These are phyloP conservation scores for Quercus parvula DNA, from an alignment of 306 rosid species.

Conservation along the genomic window DNA sequence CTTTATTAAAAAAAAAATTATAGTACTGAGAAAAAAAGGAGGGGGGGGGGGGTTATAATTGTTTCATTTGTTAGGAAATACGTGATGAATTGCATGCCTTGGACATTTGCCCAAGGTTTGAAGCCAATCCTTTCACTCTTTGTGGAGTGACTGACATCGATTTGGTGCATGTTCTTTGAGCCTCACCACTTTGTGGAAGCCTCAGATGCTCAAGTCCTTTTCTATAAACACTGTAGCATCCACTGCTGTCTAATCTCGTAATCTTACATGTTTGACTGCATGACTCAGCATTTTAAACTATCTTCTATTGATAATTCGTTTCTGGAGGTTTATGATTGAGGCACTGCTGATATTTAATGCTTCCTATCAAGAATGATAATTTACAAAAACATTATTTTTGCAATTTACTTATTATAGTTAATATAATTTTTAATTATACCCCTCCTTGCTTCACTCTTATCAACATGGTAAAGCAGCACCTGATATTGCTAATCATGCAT, in stretches of 20 bases:
- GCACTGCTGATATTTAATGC: not conserved
- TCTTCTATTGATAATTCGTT: not conserved
- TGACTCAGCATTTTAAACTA: not conserved
- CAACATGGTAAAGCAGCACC: constrained; percentile 11
- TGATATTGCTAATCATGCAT: constrained; percentile 8
- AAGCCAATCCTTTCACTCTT: not conserved
- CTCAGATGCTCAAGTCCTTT: not conserved
- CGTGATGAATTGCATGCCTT: not conserved
- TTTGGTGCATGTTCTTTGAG: not conserved
- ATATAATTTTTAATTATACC: not conserved
- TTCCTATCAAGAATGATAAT: not conserved
- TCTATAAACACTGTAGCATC: not conserved
- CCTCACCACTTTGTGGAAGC: not conserved
- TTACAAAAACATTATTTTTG: not conserved
- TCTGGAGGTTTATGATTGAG: not conserved
- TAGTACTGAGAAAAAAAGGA: not conserved
- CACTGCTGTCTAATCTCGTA: not conserved
- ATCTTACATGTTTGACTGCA: not conserved
- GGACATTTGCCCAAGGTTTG: not conserved
- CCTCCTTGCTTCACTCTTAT: not conserved
- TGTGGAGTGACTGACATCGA: not conserved
- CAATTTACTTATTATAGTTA: not conserved
- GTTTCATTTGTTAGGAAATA: not conserved
- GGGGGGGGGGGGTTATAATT: not conserved
- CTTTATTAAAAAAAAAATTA: too few species aligned